Evolutionary conservation across 2,329 filamentous ascomycete genomes (phyloP), one percentile per base, ranked within the genome.

Genomic region (Colletotrichum sp.): DNA sequence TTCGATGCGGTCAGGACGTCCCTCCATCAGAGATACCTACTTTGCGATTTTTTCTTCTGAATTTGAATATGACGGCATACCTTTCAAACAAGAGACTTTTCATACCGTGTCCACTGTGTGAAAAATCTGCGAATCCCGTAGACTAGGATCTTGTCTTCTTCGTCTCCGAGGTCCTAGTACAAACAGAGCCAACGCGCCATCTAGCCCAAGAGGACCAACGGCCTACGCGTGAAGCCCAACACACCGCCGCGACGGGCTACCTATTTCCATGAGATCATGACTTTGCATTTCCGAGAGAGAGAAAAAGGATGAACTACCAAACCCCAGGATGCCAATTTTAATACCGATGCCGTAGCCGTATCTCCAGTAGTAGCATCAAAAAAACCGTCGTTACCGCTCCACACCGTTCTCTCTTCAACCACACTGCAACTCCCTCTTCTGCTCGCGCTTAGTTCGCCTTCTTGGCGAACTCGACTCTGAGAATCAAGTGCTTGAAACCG

Each of bases 381-480:
- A 68, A 36, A 75, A 72, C 36, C 63, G 55, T 75, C 73, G 73
- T 75, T 72, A 68, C 69, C 62, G 57, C 63, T 21, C 15, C 69
- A 24, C 36, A 26, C 8, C 39, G 21, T 12, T 18, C 26, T 9
- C 21, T 21, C 10, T 32, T 15, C 36, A 24, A 30, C 39, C 26
- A 52, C 44, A 26, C 30, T 8, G 15, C 66, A 28, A 16, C 34
- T 15, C 15, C 28, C 26, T 36, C 36, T 16, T 30, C 26, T 32
- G 26, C 44, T 39, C 55, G 21, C 30, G 9, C 39, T 75, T 85
- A 87, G 73, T 83, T 82, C 18, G 91, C 90, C 88, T 93, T 93
- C 90, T 96, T 97, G 80, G 95, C 95, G 87, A 97, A 97, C 88
- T 97, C 95, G 79, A 97, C 95, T 84, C 94, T 91, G 82, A 97